Evolutionary conservation across 208 protist species (phyloP).

Genomic region (Spongospora subterranea): DNA sequence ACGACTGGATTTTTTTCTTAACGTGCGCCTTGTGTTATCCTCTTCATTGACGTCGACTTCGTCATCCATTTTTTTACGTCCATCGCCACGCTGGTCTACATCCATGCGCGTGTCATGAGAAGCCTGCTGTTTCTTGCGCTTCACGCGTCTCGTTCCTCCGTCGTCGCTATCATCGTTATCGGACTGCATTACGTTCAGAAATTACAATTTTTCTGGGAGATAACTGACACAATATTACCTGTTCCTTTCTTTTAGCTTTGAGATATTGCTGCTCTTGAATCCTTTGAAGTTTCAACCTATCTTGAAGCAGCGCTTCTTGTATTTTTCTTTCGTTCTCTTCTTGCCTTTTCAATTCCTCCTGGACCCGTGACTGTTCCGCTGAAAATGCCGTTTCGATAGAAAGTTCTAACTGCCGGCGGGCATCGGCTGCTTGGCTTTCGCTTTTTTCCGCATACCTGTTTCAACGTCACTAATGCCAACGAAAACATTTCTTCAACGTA

Average conservation of each 20-base stretch:
- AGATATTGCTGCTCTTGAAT: neutral
- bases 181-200: neutral
- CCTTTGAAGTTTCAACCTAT: neutral
- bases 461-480: neutral
- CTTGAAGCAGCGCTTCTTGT: neutral
- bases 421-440: neutral
- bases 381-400: neutral
- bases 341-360: neutral
- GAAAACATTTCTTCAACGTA: neutral
- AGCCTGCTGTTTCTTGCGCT: too few relatives aligned
- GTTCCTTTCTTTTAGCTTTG: neutral
- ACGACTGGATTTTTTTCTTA: too few relatives aligned
- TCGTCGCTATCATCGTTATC: neutral
- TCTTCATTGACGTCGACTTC: too few relatives aligned
- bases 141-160: neutral
- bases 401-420: neutral
- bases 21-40: too few relatives aligned
- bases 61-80: too few relatives aligned
- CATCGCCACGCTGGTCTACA: too few relatives aligned
- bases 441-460: constrained; percentile 18
- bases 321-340: constrained; percentile 35
- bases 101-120: too few relatives aligned
- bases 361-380: neutral
- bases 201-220: neutral
- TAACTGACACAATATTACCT: neutral